A percentile compares a stretch with the other conserved stretches of the same genome.
phyloP scores from a whole-genome alignment of 2,329 filamentous ascomycete species.

The Cadophora gregata region DNA sequence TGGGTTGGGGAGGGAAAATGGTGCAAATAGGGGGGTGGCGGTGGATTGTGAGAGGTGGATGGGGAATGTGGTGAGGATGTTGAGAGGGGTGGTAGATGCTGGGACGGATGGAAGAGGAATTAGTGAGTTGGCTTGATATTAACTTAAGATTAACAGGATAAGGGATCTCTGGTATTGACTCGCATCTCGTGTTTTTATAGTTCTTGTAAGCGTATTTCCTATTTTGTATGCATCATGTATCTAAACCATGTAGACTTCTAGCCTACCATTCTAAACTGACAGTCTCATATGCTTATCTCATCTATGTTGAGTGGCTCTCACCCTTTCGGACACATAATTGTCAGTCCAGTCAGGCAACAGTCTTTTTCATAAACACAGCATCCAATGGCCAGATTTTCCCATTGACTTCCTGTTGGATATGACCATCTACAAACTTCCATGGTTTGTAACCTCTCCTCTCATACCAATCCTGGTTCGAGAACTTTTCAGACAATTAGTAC shows the following conservation, averaged over 20 bases:
- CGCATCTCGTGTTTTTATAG: too few relatives aligned
- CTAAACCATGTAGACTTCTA: too few relatives aligned
- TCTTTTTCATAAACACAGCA: constrained; percentile 36
- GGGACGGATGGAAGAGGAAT: background rate
- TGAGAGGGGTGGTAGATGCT: constrained; percentile 30
- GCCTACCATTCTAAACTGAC: too few relatives aligned
- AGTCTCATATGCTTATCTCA: background rate
- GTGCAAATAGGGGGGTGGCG: constrained; percentile 25
- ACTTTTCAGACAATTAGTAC: background rate
- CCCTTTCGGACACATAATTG: background rate
- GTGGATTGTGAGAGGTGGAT: constrained; percentile 32
- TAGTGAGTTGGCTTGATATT: background rate
- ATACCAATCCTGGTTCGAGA: constrained; percentile 37
- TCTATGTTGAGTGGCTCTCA: too few relatives aligned
- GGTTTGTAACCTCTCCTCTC: constrained; percentile 37
- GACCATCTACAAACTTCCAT: constrained; percentile 25
- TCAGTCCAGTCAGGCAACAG: background rate
- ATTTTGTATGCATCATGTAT: too few relatives aligned
- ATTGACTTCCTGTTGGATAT: constrained; percentile 20
- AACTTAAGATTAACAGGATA: too few relatives aligned
- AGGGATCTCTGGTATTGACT: too few relatives aligned
- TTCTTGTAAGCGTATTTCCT: too few relatives aligned
- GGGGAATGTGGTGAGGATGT: constrained; percentile 38
- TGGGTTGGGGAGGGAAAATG: constrained; percentile 22
- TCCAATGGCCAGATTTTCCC: constrained; percentile 32